Conservation (phyloP, 306 rosid species). For the Sechiopsis laciniata region DNA sequence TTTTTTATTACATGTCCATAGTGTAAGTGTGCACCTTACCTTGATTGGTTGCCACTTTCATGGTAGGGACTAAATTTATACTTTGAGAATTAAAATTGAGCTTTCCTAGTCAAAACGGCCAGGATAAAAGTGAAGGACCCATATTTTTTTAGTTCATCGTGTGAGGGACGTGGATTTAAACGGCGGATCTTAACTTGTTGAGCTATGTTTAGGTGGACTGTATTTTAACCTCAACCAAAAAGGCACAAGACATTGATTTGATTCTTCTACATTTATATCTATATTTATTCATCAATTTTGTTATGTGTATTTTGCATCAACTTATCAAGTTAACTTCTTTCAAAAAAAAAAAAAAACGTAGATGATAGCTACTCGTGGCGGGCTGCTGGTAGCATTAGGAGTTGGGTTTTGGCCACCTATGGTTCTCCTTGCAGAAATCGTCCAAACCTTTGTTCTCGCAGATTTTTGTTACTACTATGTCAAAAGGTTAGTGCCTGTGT, state of each 20-base stretch:
- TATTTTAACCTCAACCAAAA: neutral
- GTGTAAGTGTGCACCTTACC: neutral
- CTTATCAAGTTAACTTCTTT: neutral
- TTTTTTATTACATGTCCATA: neutral
- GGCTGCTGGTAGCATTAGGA: constrained; percentile 53
- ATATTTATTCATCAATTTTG: neutral
- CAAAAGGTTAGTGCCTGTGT: constrained; percentile 41
- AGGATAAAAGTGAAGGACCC: neutral
- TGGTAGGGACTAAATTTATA: neutral
- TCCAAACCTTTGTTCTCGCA: constrained; percentile 70
- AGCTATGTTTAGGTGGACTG: too few species aligned
- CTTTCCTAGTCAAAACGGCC: neutral
- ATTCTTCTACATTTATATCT: neutral
- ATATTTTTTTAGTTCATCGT: too few species aligned
- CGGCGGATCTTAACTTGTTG: too few species aligned
- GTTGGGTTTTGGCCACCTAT: constrained; percentile 63
- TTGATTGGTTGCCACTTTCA: neutral
- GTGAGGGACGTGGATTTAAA: too few species aligned
- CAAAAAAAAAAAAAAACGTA: constrained; percentile 10
- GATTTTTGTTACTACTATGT: constrained; percentile 78
- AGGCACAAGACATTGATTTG: neutral
- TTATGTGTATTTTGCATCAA: neutral
- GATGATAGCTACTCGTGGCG: constrained; percentile 59
- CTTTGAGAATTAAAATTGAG: neutral
- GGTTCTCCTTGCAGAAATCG: constrained; percentile 64